phyloP scores from a whole-genome alignment of 108 stramenopile genomes.

The Cyclotella sp. region DNA sequence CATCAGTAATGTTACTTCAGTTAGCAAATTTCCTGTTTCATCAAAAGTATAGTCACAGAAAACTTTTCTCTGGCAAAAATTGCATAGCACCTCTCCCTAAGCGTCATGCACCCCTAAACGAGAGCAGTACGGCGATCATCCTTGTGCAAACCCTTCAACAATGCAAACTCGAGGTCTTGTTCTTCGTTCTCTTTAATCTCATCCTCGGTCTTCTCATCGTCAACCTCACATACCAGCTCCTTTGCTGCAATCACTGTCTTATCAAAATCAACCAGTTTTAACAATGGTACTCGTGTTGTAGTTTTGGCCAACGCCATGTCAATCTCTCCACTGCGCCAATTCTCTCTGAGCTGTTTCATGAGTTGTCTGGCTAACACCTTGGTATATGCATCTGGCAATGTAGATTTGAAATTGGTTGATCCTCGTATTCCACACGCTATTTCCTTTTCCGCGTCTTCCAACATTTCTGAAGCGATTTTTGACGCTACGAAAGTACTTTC shows the following conservation, averaged over 20 bases:
- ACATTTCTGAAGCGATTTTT: conserved; percentile 76
- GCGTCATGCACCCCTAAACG: conserved; percentile 27
- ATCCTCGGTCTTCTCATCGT: conserved; percentile 39
- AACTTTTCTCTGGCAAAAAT: neutral
- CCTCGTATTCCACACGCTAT: conserved; percentile 58
- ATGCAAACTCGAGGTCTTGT: conserved; percentile 45
- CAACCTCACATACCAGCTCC: conserved; percentile 29
- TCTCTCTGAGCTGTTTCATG: conserved; percentile 77
- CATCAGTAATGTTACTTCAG: too few species aligned
- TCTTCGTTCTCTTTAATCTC: conserved; percentile 33
- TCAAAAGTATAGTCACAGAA: too few species aligned
- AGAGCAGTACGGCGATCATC: conserved; percentile 54
- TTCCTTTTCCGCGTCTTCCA: conserved; percentile 69
- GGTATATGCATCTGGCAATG: conserved; percentile 79
- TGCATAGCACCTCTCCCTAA: neutral
- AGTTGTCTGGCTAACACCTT: conserved; percentile 70
- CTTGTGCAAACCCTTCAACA: conserved; percentile 53
- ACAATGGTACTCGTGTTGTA: conserved; percentile 66
- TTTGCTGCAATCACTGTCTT: conserved; percentile 51
- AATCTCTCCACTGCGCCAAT: conserved; percentile 76
- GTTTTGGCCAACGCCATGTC: conserved; percentile 81
- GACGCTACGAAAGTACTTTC: conserved; percentile 75
- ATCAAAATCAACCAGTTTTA: conserved; percentile 79
- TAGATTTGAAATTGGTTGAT: conserved; percentile 65
- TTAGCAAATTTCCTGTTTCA: too few species aligned